Base-by-base conservation (phyloP, 2,329 filamentous ascomycete genomes). In the Fusarium sp. region DNA sequence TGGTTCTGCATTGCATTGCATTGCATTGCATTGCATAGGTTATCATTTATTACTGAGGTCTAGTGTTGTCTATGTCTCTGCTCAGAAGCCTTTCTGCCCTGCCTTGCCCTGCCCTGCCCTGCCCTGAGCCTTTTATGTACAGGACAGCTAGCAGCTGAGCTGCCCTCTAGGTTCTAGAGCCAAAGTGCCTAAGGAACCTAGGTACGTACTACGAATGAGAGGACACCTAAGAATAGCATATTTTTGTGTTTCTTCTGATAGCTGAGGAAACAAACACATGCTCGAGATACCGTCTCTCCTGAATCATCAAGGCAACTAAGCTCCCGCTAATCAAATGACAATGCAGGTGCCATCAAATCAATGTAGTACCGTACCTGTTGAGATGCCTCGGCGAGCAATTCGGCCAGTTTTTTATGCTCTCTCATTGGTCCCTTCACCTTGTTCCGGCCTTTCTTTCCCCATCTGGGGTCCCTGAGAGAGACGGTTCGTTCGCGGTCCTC, bases 361-460 rank as follows among this genome's bases (percentile, higher is more conserved):
- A 53, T 18, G 47, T 59, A 36, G 65, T 45, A 66, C 55, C 21
- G 66, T 69, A 59, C 65, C 65, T 67, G 54, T 60, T 47, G 52
- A 46, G 43, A 45, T 48, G 36, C 46, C 48, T 46, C 27, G 36
- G 27, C 42, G 40, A 45, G 55, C 49, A 63, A 17, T 45, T 67
- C 63, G 58, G 63, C 53, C 63, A 45, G 52, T 25, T 43, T 63
- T 48, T 40, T 2, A n/a, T 23, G n/a, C 21, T 20, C 29, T 43
- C 25, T 62, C 31, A 70, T 70, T 70, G 63, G 67, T 8, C 13
- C 1, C 21, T n/a, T 29, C 13, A 35, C 56, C 50, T 35, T 61
- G 18, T 48, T 39, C 48, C n/a, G 53, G 53, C 45, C 47, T 59
- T 51, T 35, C 58, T 54, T 64, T 51, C 65, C 64, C 54, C 64